These are phyloP conservation scores for Penicillium sp. DNA, from an alignment of 2,329 filamentous ascomycete genomes.

Conservation along the genomic window DNA sequence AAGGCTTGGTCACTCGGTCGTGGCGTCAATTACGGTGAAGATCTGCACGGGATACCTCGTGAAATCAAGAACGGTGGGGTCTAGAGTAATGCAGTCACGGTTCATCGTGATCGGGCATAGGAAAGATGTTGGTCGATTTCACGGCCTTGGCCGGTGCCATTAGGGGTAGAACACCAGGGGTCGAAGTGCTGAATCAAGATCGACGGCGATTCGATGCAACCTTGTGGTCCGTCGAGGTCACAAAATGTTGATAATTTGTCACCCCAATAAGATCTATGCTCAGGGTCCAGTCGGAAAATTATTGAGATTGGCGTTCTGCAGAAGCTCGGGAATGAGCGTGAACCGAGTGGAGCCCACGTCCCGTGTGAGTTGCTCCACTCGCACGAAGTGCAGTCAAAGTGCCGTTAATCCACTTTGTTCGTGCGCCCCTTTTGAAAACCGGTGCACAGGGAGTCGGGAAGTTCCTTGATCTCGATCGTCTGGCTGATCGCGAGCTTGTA, in stretches of 20 bases:
- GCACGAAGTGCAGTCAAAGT: background rate
- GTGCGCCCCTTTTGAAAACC: background rate
- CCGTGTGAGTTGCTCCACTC: too few species aligned
- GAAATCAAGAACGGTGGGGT: conserved; percentile 22
- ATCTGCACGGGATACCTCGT: conserved; percentile 17
- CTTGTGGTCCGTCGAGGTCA: too few species aligned
- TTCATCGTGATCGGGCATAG: conserved; percentile 8
- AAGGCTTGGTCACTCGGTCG: conserved; percentile 2
- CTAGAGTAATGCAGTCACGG: background rate
- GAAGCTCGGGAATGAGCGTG: conserved; percentile 10
- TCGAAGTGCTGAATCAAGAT: background rate
- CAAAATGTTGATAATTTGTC: too few species aligned
- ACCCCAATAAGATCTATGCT: background rate
- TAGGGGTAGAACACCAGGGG: background rate
- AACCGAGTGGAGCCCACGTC: conserved; percentile 14
- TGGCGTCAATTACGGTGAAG: conserved; percentile 13
- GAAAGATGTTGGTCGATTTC: conserved; percentile 10
- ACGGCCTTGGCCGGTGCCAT: background rate
- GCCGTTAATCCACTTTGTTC: background rate
- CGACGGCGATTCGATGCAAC: too few species aligned
- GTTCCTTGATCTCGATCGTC: too few species aligned
- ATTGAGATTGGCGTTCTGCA: conserved; percentile 20
- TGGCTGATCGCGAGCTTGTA: too few species aligned
- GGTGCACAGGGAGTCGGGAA: too few species aligned
- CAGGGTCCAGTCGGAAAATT: conserved; percentile 5